phyloP scores from a whole-genome alignment of 768 basidiomycete species.

The Dacryopinax spathularia region DNA sequence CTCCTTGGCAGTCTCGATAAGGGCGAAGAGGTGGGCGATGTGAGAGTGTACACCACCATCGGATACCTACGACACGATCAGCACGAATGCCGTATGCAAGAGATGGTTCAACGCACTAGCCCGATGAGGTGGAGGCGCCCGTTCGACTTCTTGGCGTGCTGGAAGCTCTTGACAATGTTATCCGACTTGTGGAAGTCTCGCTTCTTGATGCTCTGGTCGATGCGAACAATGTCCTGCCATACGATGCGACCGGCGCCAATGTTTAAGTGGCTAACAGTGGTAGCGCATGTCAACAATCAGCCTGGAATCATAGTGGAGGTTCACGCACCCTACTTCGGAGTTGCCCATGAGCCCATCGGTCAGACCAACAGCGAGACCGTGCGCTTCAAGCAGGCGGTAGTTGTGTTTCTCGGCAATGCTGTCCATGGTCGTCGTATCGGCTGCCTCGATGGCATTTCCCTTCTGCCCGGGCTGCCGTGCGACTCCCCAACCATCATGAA shows the following conservation, averaged over 20 bases:
- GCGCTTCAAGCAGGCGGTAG: slow-evolving; percentile 59
- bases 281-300: slow-evolving; percentile 1
- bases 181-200: slow-evolving; percentile 67
- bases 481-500: slow-evolving; percentile 95
- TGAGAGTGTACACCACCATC: slow-evolving; percentile 98
- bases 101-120: slow-evolving; percentile 38
- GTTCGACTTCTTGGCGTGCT: slow-evolving; percentile 66
- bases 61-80: slow-evolving; percentile 46
- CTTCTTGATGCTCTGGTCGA: slow-evolving; percentile 85
- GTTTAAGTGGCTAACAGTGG: slow-evolving; percentile 62
- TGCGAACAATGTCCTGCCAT: slow-evolving; percentile 95
- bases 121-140: slow-evolving; percentile 83
- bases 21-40: slow-evolving; percentile 75
- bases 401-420: slow-evolving; percentile 62
- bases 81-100: background rate
- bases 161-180: slow-evolving; percentile 54
- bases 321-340: slow-evolving; percentile 82
- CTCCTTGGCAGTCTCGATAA: slow-evolving; percentile 82
- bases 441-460: slow-evolving; percentile 81
- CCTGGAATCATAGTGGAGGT: background rate
- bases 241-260: slow-evolving; percentile 90
- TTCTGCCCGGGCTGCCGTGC: slow-evolving; percentile 42
- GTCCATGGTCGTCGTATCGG: slow-evolving; percentile 79
- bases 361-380: slow-evolving; percentile 83
- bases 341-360: slow-evolving; percentile 95